Percentiles rank a stretch among this genome's conserved stretches.
Conservation (phyloP, 495 filamentous ascomycete species). For the Neurospora sp. region DNA sequence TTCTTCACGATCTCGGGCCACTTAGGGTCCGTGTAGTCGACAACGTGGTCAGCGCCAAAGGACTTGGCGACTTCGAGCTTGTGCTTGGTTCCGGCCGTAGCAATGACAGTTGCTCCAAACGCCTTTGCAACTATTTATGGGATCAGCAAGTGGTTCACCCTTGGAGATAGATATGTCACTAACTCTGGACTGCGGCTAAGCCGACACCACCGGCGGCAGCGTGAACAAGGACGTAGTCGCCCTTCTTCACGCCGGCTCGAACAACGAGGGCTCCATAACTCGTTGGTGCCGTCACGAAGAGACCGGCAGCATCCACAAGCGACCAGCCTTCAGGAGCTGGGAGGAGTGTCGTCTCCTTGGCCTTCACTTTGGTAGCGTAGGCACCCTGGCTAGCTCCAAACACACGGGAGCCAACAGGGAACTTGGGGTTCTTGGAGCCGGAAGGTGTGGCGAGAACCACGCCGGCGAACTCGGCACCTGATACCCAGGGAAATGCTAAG, state of each 20-base stretch:
- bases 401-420: constrained; percentile 66
- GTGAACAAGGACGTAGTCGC: constrained; percentile 85
- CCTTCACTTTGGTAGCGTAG: constrained; percentile 68
- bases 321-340: constrained; percentile 72
- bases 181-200: constrained; percentile 73
- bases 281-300: constrained; percentile 88
- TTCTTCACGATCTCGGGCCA: constrained; percentile 76
- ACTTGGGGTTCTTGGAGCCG: constrained; percentile 31
- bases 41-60: constrained; percentile 75
- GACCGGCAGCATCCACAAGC: constrained; percentile 73
- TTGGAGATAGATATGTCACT: neutral
- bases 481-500: constrained; percentile 68
- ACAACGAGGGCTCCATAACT: constrained; percentile 77
- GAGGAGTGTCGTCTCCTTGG: constrained; percentile 53
- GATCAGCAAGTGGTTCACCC: neutral
- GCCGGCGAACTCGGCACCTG: constrained; percentile 81
- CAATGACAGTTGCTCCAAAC: constrained; percentile 78
- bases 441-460: constrained; percentile 56
- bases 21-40: constrained; percentile 59
- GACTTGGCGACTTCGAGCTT: constrained; percentile 69
- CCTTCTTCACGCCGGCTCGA: constrained; percentile 62
- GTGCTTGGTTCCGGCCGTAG: constrained; percentile 66
- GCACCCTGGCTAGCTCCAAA: constrained; percentile 83
- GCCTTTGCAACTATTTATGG: constrained; percentile 61
- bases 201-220: constrained; percentile 90